Evolutionary conservation across 495 filamentous ascomycete genomes (phyloP), one percentile per base, ranked within the genome.

Genomic region (Immersiella caudata): DNA sequence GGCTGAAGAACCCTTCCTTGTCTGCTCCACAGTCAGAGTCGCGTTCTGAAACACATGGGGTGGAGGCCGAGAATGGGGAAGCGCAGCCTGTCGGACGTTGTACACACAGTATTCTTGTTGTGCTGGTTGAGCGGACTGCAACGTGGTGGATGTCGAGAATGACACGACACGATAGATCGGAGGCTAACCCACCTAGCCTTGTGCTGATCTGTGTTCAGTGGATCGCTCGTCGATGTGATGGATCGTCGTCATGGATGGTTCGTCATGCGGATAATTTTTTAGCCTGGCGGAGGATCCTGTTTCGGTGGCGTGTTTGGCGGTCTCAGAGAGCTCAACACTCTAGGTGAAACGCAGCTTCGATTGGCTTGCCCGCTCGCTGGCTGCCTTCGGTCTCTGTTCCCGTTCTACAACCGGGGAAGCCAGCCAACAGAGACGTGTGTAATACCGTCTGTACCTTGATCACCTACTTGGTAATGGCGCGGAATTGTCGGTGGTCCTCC

Each of bases 221-320:
- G 59, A 62, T 62, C 59, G 35, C 16, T 36, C 33, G 59, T n/a
- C 49, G 46, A 65, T 35, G 51, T n/a, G 33, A 49, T 25, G 24
- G 63, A 65, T 65, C 63, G 52, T 57, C 63, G 63, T 29, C 63
- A 65, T 65, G 63, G 63, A 40, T 65, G 4, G 25, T 25, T 8
- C 40, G 29, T 56, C 52, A 65, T 65, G 63, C 63, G 63, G 63
- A 65, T 65, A 58, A 65, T 65, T 65, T 52, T 58, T 65, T 58
- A 65, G 63, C 63, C 63, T 58, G 51, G 26, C 62, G 49, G 20
- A 26, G 22, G 24, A 27, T 55, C 46, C 62, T 40, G 25, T 52
- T 52, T 64, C 27, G 46, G 46, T 64, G 61, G 52, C 33, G 24
- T 57, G 52, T 65, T 58, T 64, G 46, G 62, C 22, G 35, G 62